Base-by-base conservation (phyloP, 129 eudicot species). In the Arctium lappa region DNA sequence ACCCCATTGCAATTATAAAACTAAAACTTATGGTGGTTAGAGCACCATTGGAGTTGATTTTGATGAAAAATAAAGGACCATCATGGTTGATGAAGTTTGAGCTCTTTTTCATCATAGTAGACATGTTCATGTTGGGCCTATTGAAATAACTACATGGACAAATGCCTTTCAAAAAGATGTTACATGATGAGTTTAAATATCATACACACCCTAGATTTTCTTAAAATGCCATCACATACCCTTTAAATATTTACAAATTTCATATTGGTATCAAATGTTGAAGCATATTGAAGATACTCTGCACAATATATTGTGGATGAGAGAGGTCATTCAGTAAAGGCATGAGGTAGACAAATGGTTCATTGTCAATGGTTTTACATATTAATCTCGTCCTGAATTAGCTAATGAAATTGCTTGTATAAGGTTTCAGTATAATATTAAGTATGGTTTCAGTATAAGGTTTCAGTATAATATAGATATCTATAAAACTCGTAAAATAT, bases 101-200 rank as follows among this genome's bases (percentile, higher is more conserved):
- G 87, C 80, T 84, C 75, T 66, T 79, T 83, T 84, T 79, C 82
- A 84, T 84, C 80, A 79, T 84, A 79, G 39, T 73, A 69, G 83
- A 78, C 87, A 84, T 78, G 86, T 72, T 78, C 79, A 60, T 83
- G 56, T 84, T 78, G 83, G 86, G 75, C 86, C 86, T 83, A 84
- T 62, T 42, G 33, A 78, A 78, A 72, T 84, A 60, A 84, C 63
- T 84, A 72, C 79, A 72, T 27, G 42, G 42, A 63, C 44, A 31
- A 56, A 79, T 31, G 27, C 75, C 76, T 84, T 79, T 79, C 83
- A 53, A 72, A 37, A 83, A 77, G 79, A 83, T 83, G 86, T 79
- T 74, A 79, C 79, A 73, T 79, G 68, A 72, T 78, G 70, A 71
- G 18, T 32, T 66, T 4, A 84, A 60, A 18, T 71, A 38, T 60